Conservation (phyloP, 2,329 filamentous ascomycete species). For the Aspergillus fischeri region DNA sequence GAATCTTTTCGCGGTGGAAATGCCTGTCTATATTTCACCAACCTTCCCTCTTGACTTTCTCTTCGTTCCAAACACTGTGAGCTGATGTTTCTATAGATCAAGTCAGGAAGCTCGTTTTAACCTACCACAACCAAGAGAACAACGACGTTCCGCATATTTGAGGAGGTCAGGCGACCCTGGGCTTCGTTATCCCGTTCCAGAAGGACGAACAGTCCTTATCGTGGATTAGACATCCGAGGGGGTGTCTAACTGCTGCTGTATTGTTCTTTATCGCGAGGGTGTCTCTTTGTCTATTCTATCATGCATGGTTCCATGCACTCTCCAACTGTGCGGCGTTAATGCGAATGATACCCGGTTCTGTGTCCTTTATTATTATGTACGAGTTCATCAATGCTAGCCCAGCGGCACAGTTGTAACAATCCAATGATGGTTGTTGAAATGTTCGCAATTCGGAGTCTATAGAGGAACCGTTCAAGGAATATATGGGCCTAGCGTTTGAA, state of each 20-base stretch:
- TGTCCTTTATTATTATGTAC: slow-evolving; percentile 11
- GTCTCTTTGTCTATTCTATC: neutral
- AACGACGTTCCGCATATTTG: slow-evolving; percentile 20
- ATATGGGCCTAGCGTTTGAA: too few species aligned
- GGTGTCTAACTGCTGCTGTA: neutral
- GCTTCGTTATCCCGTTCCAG: slow-evolving; percentile 14
- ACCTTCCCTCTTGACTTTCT: neutral
- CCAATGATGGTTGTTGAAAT: too few species aligned
- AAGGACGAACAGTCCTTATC: slow-evolving; percentile 23
- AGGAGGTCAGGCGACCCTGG: slow-evolving; percentile 19
- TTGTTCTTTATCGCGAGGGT: neutral
- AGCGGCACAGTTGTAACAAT: neutral
- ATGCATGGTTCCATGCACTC: neutral
- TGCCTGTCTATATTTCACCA: neutral
- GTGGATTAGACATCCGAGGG: slow-evolving; percentile 21
- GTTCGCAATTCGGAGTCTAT: too few species aligned
- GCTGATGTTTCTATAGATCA: slow-evolving; percentile 13
- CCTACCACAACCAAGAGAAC: slow-evolving; percentile 15
- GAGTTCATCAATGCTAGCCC: slow-evolving; percentile 1
- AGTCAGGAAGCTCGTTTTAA: slow-evolving; percentile 16
- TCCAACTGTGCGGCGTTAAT: neutral
- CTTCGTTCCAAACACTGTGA: neutral
- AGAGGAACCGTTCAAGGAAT: too few species aligned
- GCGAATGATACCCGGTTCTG: slow-evolving; percentile 22
- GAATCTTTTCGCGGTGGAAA: neutral